Conservation (phyloP, 768 basidiomycete genomes). For the Trametes cinnabarina region DNA sequence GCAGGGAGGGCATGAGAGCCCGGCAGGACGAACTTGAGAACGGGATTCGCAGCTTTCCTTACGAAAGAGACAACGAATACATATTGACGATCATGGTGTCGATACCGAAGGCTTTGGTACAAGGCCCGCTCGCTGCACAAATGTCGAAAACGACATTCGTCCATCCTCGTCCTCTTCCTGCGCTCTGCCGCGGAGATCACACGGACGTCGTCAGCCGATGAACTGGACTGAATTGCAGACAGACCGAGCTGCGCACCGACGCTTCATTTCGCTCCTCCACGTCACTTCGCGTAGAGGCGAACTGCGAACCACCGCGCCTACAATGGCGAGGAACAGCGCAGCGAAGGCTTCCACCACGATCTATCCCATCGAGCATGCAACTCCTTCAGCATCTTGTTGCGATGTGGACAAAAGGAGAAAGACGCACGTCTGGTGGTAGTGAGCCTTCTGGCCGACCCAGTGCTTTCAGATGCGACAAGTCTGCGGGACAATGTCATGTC, state of each 20-base stretch:
- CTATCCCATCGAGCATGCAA: conserved; percentile 37
- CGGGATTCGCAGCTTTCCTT: no score
- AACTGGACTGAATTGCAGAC: not conserved
- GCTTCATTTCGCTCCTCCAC: conserved; percentile 88
- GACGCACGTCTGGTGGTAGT: conserved; percentile 62
- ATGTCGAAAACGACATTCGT: conserved; percentile 24
- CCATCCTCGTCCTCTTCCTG: conserved; percentile 25
- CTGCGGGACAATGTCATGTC: conserved; percentile 33
- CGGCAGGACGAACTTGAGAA: no score
- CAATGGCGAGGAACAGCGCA: conserved; percentile 61
- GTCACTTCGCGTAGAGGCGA: conserved; percentile 76
- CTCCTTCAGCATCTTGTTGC: not conserved
- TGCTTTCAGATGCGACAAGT: conserved; percentile 74
- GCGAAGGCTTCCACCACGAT: conserved; percentile 64
- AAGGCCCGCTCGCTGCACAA: conserved; percentile 27
- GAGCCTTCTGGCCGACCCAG: conserved; percentile 67
- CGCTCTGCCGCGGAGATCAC: conserved; percentile 15
- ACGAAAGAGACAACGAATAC: no score
- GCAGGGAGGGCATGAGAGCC: no score
- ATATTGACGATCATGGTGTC: no score
- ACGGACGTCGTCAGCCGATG: not conserved
- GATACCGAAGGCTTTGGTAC: not conserved
- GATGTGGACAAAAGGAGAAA: not conserved
- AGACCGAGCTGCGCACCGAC: conserved; percentile 49
- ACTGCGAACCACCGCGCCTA: conserved; percentile 71